Conservation (phyloP, 164 flowering plant genomes). For the Tinospora cordifolia region DNA sequence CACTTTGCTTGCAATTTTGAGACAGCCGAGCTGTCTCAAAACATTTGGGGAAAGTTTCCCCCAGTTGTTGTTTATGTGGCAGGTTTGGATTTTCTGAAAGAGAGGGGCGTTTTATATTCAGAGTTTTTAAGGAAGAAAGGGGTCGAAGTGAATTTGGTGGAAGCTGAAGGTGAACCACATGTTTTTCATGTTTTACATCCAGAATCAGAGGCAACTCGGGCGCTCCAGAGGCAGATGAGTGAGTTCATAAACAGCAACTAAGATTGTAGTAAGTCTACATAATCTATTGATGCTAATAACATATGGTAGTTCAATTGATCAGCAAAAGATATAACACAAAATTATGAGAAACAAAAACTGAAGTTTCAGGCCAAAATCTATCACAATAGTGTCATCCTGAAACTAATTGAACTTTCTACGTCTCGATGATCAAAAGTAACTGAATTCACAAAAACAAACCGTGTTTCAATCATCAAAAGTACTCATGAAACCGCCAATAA, state of each 20-base stretch:
- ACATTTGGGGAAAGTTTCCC: slow-evolving; percentile 47
- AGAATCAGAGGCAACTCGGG: slow-evolving; percentile 41
- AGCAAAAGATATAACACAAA: neutral
- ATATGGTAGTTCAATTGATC: neutral
- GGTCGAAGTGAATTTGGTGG: slow-evolving; percentile 42
- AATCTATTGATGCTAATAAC: neutral
- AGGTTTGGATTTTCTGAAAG: slow-evolving; percentile 62
- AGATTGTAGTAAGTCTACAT: neutral
- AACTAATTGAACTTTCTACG: neutral
- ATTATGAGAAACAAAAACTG: neutral
- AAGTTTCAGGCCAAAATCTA: neutral
- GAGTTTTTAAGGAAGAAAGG: slow-evolving; percentile 49
- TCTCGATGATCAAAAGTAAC: neutral
- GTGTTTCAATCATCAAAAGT: slow-evolving; percentile 38
- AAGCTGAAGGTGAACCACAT: slow-evolving; percentile 46
- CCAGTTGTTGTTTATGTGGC: slow-evolving; percentile 54
- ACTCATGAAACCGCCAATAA: slow-evolving; percentile 90
- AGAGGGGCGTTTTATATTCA: slow-evolving; percentile 56
- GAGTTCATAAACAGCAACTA: slow-evolving; percentile 35
- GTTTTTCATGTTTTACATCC: slow-evolving; percentile 56
- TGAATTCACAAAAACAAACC: neutral
- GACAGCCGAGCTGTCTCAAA: slow-evolving; percentile 21
- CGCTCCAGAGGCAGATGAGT: slow-evolving; percentile 46
- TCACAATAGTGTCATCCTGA: too few relatives aligned
- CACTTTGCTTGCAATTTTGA: slow-evolving; percentile 57